Evolutionary conservation across 129 eudicot genomes (phyloP), one percentile per base, ranked within the genome.

Genomic region (Ambrosia artemisiifolia): DNA sequence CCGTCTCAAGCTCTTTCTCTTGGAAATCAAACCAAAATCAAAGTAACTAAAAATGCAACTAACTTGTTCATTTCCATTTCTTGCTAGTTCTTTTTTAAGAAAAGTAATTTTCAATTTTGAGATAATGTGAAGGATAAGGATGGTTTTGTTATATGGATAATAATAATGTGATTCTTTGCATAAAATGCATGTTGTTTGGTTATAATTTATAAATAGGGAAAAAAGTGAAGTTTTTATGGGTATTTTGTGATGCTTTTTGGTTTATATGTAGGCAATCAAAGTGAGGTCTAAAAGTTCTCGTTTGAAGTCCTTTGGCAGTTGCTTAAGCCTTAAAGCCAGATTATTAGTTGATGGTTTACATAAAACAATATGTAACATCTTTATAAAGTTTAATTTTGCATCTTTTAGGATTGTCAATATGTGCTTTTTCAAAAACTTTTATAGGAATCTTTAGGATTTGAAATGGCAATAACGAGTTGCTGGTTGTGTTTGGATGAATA

Each of bases 1-100:
- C 97, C 0, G 89, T 74, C 55, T 82, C 88, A 69, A 88, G 51
- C n/a, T 88, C 97, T 35, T 79, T 62, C 57, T 91, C 95, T 12
- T 73, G 80, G 81, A 65, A 85, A 74, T 90, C 89, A 14, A 56
- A 85, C 18, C 63, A 83, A 64, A 12, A 75, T 80, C 54, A 81
- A 16, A 19, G 88, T 34, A 42, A 87, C 51, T 17, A 65, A 57
- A 19, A 79, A 50, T 8, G 83, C 14, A 50, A 64, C 34, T 5
- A 65, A 49, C 74, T 74, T 70, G 63, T 67, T 75, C 63, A 72
- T 74, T 63, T 80, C 67, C 78, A 71, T 71, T 66, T 34, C 13
- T 53, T 76, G 35, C 30, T 72, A 4, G 20, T 32, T 62, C 46
- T 48, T 35, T 66, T 38, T 38, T 1, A 5, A 5, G 0, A 0